phyloP scores from a whole-genome alignment of 1,139 yeast genomes.

The Nakaseomyces uthaithaninus region DNA sequence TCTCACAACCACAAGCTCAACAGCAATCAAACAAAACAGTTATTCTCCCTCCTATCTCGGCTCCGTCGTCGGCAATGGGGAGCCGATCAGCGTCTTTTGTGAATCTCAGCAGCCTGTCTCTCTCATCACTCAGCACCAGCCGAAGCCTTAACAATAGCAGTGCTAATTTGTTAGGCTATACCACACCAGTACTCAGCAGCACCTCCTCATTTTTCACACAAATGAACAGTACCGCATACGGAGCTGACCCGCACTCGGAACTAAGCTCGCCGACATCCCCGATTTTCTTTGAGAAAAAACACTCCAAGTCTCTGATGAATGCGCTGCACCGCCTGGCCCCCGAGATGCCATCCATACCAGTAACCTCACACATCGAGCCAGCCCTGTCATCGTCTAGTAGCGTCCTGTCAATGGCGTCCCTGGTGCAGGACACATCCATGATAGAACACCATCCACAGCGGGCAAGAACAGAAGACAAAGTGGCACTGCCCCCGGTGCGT shows the following conservation, averaged over 20 bases:
- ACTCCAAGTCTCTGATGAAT: background rate
- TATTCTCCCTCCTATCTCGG: slow-evolving; percentile 13
- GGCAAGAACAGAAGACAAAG: background rate
- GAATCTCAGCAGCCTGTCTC: slow-evolving; percentile 4
- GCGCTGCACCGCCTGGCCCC: background rate
- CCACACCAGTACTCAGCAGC: background rate
- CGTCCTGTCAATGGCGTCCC: background rate
- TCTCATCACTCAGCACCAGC: background rate
- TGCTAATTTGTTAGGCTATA: background rate
- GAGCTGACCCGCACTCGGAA: background rate
- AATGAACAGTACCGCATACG: background rate
- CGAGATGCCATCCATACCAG: too few relatives aligned
- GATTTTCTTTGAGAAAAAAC: background rate
- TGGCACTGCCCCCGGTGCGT: background rate
- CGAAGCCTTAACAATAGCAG: background rate
- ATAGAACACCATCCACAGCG: background rate
- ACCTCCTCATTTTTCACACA: background rate
- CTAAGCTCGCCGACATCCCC: slow-evolving; percentile 2
- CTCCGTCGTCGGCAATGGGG: slow-evolving; percentile 11
- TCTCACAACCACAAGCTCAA: background rate
- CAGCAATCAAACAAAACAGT: background rate
- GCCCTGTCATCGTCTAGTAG: slow-evolving; percentile 1
- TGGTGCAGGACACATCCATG: background rate
- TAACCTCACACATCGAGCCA: too few relatives aligned
- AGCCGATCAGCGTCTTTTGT: background rate